Evolutionary conservation across 2,329 filamentous ascomycete species (phyloP).

Genomic region (Aureobasidium sp.): DNA sequence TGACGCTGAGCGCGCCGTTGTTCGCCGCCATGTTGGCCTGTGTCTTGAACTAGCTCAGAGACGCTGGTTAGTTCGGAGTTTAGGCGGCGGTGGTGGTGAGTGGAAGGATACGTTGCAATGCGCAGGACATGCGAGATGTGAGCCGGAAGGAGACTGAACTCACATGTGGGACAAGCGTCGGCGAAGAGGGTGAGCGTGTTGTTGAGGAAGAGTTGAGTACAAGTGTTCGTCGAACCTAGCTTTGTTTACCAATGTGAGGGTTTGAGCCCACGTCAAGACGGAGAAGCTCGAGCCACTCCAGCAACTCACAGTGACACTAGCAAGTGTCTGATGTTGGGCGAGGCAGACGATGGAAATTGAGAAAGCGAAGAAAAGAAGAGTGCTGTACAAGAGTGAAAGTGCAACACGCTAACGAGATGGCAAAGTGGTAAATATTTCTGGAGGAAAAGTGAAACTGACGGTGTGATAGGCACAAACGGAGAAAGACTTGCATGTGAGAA

Average conservation of each 20-base stretch:
- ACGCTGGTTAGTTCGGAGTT: too few species aligned
- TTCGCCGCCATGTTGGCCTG: not conserved
- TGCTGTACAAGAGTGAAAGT: too few species aligned
- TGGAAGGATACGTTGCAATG: too few species aligned
- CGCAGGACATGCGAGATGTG: too few species aligned
- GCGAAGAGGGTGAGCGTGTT: not conserved
- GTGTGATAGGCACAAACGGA: slow-evolving; percentile 2
- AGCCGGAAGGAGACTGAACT: not conserved
- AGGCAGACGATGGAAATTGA: not conserved
- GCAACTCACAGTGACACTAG: not conserved
- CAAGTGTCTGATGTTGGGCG: not conserved
- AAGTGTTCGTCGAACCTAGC: too few species aligned
- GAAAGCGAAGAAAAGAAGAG: not conserved
- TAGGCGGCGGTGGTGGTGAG: too few species aligned
- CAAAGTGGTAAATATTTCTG: not conserved
- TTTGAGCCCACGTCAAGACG: not conserved
- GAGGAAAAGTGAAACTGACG: not conserved
- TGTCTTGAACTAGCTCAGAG: not conserved
- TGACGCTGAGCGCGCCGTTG: not conserved
- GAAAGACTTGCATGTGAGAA: not conserved
- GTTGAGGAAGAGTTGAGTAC: not conserved
- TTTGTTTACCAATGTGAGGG: not conserved
- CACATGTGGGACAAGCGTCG: not conserved
- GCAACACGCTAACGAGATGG: not conserved
- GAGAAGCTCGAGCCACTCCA: not conserved